Evolutionary conservation across 2,329 filamentous ascomycete genomes (phyloP), one percentile per base, ranked within the genome.

Genomic region (Fusarium musae): DNA sequence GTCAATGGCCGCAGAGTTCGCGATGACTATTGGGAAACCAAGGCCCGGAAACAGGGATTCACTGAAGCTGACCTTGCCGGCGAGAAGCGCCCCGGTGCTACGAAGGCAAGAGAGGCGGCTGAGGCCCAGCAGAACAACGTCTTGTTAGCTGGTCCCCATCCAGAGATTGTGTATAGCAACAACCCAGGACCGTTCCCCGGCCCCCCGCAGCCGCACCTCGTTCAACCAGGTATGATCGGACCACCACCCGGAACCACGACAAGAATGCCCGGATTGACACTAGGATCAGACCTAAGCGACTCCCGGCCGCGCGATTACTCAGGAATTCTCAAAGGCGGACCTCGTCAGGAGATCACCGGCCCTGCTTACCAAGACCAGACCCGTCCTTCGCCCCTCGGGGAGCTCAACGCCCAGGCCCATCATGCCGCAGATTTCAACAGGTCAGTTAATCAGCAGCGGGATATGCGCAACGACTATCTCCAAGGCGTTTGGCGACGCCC

Each of bases 11-110:
- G 96, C 71, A 89, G 96, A 65, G 96, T 99, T 46, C 92, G 96
- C 56, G 96, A 99, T 83, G 96, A 99, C 81, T 99, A 99, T 83
- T 99, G 96, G 96, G 96, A 98, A 83, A 93, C 92, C 79, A 98
- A 98, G 83, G 96, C 96, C 12, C 89, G 93, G 53, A 99, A 98
- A 83, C 96, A 99, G 83, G 96, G 96, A 16, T 99, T 99, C 80
- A 99, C 96, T 2, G 96, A 99, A 81, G 95, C 97, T 72, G 96
- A 99, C 82, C 88, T 95, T 57, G 96, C 96, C 8, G 96, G 96
- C 44, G 96, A 99, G 84, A 98, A 99, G 86, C 89, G 96, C 73
- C 96, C 96, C 10, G 96, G 96, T 60, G 95, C 93, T 43, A 91
- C 94, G 66, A 97, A 97, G 84, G 93, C 93, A 69, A 89, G 96